Percentiles rank a stretch among this genome's conserved stretches.
phyloP scores from a whole-genome alignment of 75 land plant species.

The Adiantum capillusveneris region DNA sequence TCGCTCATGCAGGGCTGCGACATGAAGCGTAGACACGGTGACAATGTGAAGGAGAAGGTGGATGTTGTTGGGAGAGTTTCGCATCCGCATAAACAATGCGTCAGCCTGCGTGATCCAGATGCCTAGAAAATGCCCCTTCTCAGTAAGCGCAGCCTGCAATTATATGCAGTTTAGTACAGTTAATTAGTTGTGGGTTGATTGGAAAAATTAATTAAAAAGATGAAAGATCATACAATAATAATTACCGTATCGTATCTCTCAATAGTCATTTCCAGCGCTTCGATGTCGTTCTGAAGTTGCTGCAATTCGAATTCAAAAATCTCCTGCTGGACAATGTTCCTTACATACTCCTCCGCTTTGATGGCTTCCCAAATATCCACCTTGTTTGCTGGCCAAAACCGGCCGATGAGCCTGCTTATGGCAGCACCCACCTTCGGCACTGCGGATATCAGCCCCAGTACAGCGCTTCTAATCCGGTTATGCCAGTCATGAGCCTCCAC shows the following conservation, averaged over 20 bases:
- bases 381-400: neutral
- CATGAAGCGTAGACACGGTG: neutral
- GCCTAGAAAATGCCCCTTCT: neutral
- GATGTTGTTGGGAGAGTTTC: neutral
- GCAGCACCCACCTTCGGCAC: neutral
- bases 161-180: neutral
- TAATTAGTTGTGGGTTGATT: neutral
- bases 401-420: neutral
- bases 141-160: neutral
- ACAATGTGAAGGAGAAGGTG: neutral
- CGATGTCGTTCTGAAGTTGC: neutral
- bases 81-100: neutral
- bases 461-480: neutral
- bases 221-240: too few species aligned
- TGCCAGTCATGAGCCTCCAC: too few species aligned
- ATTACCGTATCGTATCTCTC: neutral
- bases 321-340: neutral
- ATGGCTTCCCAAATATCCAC: neutral
- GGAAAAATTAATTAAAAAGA: neutral
- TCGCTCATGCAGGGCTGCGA: neutral
- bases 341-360: neutral
- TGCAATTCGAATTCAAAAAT: neutral
- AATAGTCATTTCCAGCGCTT: neutral
- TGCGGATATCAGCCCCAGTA: neutral
- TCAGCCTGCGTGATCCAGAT: slow-evolving; percentile 3